Base-by-base conservation (phyloP, 202 grass and related monocot genomes). In the Tripidium arundinaceum region DNA sequence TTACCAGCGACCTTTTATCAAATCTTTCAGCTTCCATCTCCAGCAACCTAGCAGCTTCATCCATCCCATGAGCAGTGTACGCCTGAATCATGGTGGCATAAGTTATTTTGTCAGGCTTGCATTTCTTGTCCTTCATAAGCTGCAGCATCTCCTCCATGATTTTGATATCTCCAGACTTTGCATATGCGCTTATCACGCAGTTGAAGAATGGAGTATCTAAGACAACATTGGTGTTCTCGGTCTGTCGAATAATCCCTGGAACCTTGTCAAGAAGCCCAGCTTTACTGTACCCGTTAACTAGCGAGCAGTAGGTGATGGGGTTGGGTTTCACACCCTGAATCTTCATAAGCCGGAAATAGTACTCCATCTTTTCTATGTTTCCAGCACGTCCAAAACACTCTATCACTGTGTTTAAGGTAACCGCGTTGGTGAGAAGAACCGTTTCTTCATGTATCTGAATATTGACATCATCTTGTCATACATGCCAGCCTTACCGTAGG, bases 201-300 rank as follows among this genome's bases (percentile, higher is more conserved):
- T 98, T 98, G 61, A 94, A 98, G 88, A 98, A 98, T 49, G 90
- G 89, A 40, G 92, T 80, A 82, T 94, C 94, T 50, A 98, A 86
- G 28, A 74, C 72, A 57, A 98, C 90, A 80, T 94, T 72, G 2
- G 92, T 90, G 69, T 98, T 98, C 69, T 93, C 84, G 10, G 86
- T 94, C 81, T 94, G 92, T 38, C 88, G 85, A 76, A 98, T 87
- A 77, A 98, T 83, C 81, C 68, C 84, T 2, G 88, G 86, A 89
- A 98, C 74, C 86, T 80, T 98, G 68, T 75, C 79, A 62, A 98
- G 77, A 70, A 98, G 76, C 26, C 87, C n/a, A 55, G 81, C 86
- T 85, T 91, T 94, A 19, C 72, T 84, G 85, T 94, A 98, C 54
- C 83, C 87, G 66, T 83, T 98, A 69, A 94, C 80, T 6, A 94